Percentiles rank a stretch among this genome's conserved stretches.
These are phyloP conservation scores for Tulasnella sp. DNA, from an alignment of 768 basidiomycete genomes.

Conservation along the genomic window DNA sequence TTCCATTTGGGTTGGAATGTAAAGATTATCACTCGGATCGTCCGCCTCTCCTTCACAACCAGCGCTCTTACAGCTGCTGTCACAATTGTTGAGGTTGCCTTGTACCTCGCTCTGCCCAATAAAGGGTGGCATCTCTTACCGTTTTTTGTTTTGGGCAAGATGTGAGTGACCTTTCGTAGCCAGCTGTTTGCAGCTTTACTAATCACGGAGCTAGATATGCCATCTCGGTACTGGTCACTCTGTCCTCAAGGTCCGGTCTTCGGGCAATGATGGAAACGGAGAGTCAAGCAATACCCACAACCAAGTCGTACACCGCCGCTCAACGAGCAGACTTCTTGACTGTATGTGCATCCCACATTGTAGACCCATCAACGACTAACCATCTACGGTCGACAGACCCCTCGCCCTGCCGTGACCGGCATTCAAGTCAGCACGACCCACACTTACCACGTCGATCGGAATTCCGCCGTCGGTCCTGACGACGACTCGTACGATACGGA, in stretches of 20 bases:
- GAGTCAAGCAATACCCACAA: not conserved
- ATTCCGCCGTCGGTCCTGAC: conserved; percentile 2
- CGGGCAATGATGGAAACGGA: conserved; percentile 1
- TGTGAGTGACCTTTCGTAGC: not conserved
- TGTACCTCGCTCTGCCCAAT: not conserved
- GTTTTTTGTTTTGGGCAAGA: not conserved
- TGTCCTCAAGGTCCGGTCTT: not conserved
- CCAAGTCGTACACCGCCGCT: not conserved
- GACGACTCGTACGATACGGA: not conserved
- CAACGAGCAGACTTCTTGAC: conserved; percentile 1
- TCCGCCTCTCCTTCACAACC: too few species aligned
- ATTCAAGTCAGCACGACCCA: conserved; percentile 5
- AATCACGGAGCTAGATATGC: not conserved
- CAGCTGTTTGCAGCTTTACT: not conserved
- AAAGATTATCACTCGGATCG: too few species aligned
- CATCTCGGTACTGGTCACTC: conserved; percentile 2
- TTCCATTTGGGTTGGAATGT: too few species aligned
- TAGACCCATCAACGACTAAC: not conserved
- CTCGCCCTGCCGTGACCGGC: not conserved
- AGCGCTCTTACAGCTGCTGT: not conserved
- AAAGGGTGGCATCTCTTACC: not conserved
- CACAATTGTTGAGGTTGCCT: not conserved
- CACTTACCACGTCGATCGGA: conserved; percentile 1
- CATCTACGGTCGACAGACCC: not conserved
- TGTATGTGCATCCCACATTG: not conserved